These are phyloP conservation scores for Prunus mume DNA, from an alignment of 306 rosid species.

Conservation along the genomic window DNA sequence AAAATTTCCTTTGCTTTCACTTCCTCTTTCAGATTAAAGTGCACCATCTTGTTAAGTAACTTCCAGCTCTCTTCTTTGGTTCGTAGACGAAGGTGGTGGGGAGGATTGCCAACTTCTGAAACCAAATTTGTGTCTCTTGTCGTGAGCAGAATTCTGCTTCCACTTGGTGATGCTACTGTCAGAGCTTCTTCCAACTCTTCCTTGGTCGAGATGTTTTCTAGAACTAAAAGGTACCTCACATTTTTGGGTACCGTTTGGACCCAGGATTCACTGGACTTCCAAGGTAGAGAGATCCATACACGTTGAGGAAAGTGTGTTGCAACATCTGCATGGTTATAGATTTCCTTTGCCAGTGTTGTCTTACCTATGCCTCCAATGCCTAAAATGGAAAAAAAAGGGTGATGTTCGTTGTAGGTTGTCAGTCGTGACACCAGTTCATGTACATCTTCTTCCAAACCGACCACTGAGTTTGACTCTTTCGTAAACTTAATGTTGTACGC, in stretches of 20 bases:
- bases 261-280: background rate
- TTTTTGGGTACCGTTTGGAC: background rate
- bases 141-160: constrained; percentile 32
- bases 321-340: constrained; percentile 16
- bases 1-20: constrained; percentile 15
- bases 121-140: constrained; percentile 21
- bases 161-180: background rate
- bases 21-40: constrained; percentile 1
- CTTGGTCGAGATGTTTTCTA: constrained; percentile 22
- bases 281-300: constrained; percentile 23
- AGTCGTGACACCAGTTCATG: constrained; percentile 16
- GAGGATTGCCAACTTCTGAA: background rate
- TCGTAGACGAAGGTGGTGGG: constrained; percentile 22
- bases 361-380: constrained; percentile 48
- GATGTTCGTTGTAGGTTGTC: background rate
- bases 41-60: constrained; percentile 26
- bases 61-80: constrained; percentile 37
- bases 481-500: constrained; percentile 2
- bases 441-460: constrained; percentile 24
- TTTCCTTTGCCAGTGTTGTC: constrained; percentile 36
- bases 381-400: constrained; percentile 23
- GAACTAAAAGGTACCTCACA: constrained; percentile 12
- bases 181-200: constrained; percentile 5
- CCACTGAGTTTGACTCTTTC: constrained; percentile 15
- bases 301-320: constrained; percentile 17